Evolutionary conservation across 1,284 basidiomycete genomes (phyloP).

Genomic region (Apiotrichum gamsii): DNA sequence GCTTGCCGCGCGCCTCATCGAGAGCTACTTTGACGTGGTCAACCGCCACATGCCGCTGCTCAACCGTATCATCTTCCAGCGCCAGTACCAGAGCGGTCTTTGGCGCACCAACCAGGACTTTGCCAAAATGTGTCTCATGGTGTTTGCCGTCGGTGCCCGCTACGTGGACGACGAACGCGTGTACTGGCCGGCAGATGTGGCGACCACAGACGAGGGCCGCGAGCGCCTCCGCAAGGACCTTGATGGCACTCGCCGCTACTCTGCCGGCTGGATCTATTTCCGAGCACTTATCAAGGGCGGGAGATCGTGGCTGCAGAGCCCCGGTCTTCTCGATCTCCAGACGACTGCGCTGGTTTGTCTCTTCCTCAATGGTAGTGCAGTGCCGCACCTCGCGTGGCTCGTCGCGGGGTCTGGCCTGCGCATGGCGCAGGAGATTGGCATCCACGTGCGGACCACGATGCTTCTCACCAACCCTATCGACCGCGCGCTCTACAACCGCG

Average conservation of each 20-base stretch:
- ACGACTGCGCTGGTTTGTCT: constrained; percentile 49
- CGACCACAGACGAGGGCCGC: constrained; percentile 40
- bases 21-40: constrained; percentile 60
- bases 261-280: constrained; percentile 70
- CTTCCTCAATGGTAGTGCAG: constrained; percentile 56
- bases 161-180: constrained; percentile 62
- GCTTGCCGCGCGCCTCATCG: constrained; percentile 58
- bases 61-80: constrained; percentile 68
- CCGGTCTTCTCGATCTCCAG: constrained; percentile 69
- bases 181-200: constrained; percentile 45
- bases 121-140: constrained; percentile 61
- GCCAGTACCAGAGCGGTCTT: constrained; percentile 54
- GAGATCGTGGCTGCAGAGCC: constrained; percentile 53
- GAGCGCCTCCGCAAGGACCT: constrained; percentile 34
- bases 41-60: constrained; percentile 66
- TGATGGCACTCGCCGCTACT: constrained; percentile 48
- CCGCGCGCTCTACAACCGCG: constrained; percentile 67
- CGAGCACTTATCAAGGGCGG: constrained; percentile 57
- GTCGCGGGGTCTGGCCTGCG: constrained; percentile 64
- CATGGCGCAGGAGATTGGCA: constrained; percentile 51
- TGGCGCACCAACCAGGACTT: constrained; percentile 60
- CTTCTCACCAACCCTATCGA: constrained; percentile 45
- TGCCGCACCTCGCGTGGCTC: constrained; percentile 66
- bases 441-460: constrained; percentile 41
- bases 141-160: constrained; percentile 68